Conservation (phyloP, 2,329 filamentous ascomycete genomes). For the Nannizziopsis arthrosporioides region DNA sequence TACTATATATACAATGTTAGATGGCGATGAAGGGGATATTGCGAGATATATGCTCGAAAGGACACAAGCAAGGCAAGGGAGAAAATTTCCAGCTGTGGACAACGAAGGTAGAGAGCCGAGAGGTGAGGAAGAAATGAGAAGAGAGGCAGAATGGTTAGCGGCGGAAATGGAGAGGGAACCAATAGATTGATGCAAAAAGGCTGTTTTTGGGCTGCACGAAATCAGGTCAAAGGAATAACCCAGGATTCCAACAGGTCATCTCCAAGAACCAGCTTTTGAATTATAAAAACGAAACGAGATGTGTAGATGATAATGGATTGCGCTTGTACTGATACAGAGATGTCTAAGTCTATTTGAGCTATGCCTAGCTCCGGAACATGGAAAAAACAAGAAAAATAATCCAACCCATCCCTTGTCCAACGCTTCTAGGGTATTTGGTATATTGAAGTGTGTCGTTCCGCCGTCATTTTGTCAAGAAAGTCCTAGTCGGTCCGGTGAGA, state of each 20-base stretch:
- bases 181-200: constrained; percentile 1
- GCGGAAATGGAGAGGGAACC: constrained; percentile 39
- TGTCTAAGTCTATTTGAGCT: too few relatives aligned
- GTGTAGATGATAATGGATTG: too few relatives aligned
- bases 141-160: constrained; percentile 60
- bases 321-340: too few relatives aligned
- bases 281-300: too few relatives aligned
- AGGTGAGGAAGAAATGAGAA: constrained; percentile 62
- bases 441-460: not conserved
- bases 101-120: constrained; percentile 57
- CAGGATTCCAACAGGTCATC: not conserved
- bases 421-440: not conserved
- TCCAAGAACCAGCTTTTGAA: too few relatives aligned
- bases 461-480: too few relatives aligned
- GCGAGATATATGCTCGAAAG: constrained; percentile 48
- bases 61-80: constrained; percentile 39
- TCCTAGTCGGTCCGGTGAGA: too few relatives aligned
- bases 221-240: not conserved
- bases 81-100: constrained; percentile 58
- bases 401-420: too few relatives aligned
- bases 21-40: constrained; percentile 58
- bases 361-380: too few relatives aligned
- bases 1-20: constrained; percentile 70
- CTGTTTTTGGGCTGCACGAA: not conserved
- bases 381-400: too few relatives aligned